A percentile compares a stretch with the other conserved stretches of the same genome.
phyloP scores from a whole-genome alignment of 805 yeast genomes.

The Starmerella floricola region DNA sequence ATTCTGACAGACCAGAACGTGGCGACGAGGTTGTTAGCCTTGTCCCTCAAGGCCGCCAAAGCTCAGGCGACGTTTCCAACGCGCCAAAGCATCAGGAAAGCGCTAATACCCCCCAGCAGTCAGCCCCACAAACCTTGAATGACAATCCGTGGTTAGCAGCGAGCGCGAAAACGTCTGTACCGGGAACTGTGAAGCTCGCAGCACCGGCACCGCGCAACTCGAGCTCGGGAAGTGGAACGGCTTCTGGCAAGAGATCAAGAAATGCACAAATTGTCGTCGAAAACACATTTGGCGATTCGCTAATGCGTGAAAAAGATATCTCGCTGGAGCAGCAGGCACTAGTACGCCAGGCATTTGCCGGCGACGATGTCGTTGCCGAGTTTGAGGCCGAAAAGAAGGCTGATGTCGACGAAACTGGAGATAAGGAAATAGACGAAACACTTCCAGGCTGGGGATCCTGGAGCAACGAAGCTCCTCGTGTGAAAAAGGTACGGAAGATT shows the following conservation, averaged over 20 bases:
- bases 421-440: conserved; percentile 71
- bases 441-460: conserved; percentile 98
- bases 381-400: conserved; percentile 66
- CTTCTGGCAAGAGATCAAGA: conserved; percentile 23
- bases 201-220: no score
- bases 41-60: not conserved
- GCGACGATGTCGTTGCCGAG: conserved; percentile 81
- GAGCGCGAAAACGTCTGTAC: not conserved
- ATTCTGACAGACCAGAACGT: conserved; percentile 1
- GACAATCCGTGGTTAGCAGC: conserved; percentile 17
- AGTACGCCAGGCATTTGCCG: conserved; percentile 88
- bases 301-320: conserved; percentile 24
- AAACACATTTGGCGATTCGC: conserved; percentile 18
- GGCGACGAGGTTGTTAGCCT: conserved; percentile 11
- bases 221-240: no score
- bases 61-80: not conserved
- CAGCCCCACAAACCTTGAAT: not conserved
- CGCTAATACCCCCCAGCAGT: not conserved
- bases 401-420: conserved; percentile 65
- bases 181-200: conserved; percentile 11
- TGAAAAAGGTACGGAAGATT: conserved; percentile 54
- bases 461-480: conserved; percentile 59
- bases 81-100: not conserved
- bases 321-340: conserved; percentile 39
- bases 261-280: conserved; percentile 26